Base-by-base conservation (phyloP, 345 rosid species). In the Lepidium didymum region DNA sequence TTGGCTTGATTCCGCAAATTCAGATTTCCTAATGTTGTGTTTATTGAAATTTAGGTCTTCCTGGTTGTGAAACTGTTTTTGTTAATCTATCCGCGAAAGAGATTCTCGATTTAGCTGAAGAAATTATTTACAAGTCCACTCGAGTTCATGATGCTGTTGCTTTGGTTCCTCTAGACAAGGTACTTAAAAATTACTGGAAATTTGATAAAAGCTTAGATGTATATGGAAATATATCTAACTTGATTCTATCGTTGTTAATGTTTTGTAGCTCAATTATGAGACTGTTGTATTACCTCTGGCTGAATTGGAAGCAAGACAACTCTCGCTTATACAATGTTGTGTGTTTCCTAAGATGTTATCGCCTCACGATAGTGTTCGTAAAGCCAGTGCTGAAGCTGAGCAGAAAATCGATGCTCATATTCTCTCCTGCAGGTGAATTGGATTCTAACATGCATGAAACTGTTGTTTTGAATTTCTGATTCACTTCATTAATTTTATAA, bases 371-470 rank as follows among this genome's bases (percentile, higher is more conserved):
- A 87, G 71, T 44, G 90, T 84, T 66, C 81, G 87, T 47, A 88
- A 78, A 77, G 92, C 97, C 10, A 86, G 98, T 63, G 84, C 80
- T 42, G 89, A 88, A 82, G 97, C 96, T 0, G 97, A 90, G 79
- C 68, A 71, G 46, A 86, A 77, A 72, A 88, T 93, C 44, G 92
- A 88, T 70, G 79, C 81, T 50, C 91, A 88, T 68, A 54, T 72
- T 45, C 75, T 72, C 14, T 70, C 80, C 8, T 90, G 89, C 97
- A 84, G 99, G 99, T 93, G 70, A 34, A 25, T 41, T 56, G 40
- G 8, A 36, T 54, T 36, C 16, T 21, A 8, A 49, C 6, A 31
- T 19, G 29, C 14, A 10, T 56, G 73, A 61, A 41, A 42, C 7
- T 44, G 44, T 6, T 41, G 21, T 34, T 62, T 64, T 4, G 14